These are phyloP conservation scores for Eustoma russellianum DNA, from an alignment of 257 asterid genomes.

Conservation along the genomic window DNA sequence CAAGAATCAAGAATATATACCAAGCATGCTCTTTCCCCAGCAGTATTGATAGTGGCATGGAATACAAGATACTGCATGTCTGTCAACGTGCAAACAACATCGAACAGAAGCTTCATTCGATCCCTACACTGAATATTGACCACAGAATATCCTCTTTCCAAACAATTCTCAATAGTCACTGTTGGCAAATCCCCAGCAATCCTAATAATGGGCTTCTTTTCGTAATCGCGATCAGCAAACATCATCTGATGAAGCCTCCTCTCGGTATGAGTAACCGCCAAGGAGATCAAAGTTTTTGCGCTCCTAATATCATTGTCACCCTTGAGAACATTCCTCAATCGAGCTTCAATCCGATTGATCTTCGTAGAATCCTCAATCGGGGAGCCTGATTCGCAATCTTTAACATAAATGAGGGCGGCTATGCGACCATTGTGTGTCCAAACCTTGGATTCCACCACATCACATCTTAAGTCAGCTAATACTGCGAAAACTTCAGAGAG, in stretches of 20 bases:
- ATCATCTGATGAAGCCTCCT: constrained; percentile 97
- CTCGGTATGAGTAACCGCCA: constrained; percentile 66
- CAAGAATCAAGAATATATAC: constrained; percentile 21
- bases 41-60: constrained; percentile 68
- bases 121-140: constrained; percentile 69
- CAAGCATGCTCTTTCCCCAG: constrained; percentile 54
- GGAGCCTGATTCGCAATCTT: constrained; percentile 56
- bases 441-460: constrained; percentile 67
- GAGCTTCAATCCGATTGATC: constrained; percentile 40
- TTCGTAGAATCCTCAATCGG: constrained; percentile 55
- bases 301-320: constrained; percentile 73
- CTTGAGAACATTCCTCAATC: constrained; percentile 63
- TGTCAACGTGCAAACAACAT: constrained; percentile 78
- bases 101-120: constrained; percentile 79
- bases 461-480: constrained; percentile 51
- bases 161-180: constrained; percentile 59
- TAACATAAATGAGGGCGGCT: constrained; percentile 59
- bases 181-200: constrained; percentile 30
- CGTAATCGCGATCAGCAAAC: constrained; percentile 86
- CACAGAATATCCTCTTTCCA: constrained; percentile 76
- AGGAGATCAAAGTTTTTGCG: constrained; percentile 56
- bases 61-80: constrained; percentile 83
- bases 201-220: constrained; percentile 32
- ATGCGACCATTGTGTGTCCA: constrained; percentile 93
- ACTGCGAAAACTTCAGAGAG: constrained; percentile 86